Percentiles rank a stretch among this genome's conserved stretches.
Evolutionary conservation across 2,329 filamentous ascomycete species (phyloP).

Genomic region (Alternaria metachromatica): DNA sequence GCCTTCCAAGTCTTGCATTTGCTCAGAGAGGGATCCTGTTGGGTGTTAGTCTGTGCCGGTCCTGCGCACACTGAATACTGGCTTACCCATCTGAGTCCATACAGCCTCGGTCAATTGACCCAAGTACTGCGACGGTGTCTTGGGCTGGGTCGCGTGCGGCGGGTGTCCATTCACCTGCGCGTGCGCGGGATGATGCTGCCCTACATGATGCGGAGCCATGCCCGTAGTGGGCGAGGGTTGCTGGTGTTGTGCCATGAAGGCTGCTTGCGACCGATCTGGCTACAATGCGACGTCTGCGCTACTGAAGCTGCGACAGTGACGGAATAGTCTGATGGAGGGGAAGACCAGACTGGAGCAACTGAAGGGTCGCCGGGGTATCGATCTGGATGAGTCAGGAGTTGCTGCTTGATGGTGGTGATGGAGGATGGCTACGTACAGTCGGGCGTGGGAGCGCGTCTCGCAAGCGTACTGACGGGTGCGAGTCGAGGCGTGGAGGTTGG

Average conservation of each 20-base stretch:
- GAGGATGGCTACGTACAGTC: slow-evolving; percentile 4
- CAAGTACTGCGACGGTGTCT: slow-evolving; percentile 75
- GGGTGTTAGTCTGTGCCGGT: slow-evolving; percentile 17
- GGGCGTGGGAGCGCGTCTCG: slow-evolving; percentile 23
- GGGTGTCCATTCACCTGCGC: slow-evolving; percentile 62
- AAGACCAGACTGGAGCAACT: slow-evolving; percentile 4
- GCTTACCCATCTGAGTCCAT: slow-evolving; percentile 90
- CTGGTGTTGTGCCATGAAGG: slow-evolving; percentile 71
- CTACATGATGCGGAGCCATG: slow-evolving; percentile 71
- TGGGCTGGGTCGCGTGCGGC: slow-evolving; percentile 64
- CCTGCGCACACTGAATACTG: slow-evolving; percentile 7
- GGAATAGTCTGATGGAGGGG: slow-evolving; percentile 8
- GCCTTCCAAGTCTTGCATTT: slow-evolving; percentile 86
- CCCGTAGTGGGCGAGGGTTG: slow-evolving; percentile 81
- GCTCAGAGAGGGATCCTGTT: slow-evolving; percentile 81
- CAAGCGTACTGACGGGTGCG: slow-evolving; percentile 16
- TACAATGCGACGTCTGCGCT: slow-evolving; percentile 19
- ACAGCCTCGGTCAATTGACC: slow-evolving; percentile 81
- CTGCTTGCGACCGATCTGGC: slow-evolving; percentile 11
- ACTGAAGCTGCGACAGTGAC: slow-evolving; percentile 16
- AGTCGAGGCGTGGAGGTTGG: slow-evolving; percentile 33
- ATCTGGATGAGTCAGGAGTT: background rate
- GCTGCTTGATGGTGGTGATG: slow-evolving; percentile 2
- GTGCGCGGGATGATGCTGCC: slow-evolving; percentile 70
- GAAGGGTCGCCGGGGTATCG: background rate